These are phyloP conservation scores for Cytospora schulzeri DNA, from an alignment of 2,329 filamentous ascomycete species.

Conservation along the genomic window DNA sequence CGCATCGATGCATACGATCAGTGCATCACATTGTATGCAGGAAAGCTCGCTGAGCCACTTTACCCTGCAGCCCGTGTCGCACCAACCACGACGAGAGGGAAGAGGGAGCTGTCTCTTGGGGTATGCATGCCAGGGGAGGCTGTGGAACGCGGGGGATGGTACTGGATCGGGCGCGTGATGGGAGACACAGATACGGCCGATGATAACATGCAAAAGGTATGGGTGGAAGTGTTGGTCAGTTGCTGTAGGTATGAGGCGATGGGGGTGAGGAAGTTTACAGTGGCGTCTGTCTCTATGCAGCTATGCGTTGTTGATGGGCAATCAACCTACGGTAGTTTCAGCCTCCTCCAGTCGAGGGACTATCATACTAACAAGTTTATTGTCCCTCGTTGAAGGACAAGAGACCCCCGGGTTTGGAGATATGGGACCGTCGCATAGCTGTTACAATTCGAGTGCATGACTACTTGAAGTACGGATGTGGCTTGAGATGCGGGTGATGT, in stretches of 20 bases:
- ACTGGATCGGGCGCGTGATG: slow-evolving; percentile 12
- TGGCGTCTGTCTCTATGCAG: neutral
- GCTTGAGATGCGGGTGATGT: neutral
- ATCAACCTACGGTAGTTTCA: neutral
- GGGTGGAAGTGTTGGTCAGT: neutral
- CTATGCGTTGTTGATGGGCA: neutral
- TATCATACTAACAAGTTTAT: neutral
- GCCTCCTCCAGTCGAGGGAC: neutral
- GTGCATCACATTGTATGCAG: slow-evolving; percentile 5
- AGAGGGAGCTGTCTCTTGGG: neutral
- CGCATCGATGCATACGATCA: slow-evolving; percentile 1
- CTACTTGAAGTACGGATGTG: neutral
- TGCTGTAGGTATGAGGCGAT: neutral
- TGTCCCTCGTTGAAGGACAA: too few relatives aligned
- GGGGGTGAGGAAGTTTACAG: neutral
- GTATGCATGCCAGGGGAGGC: slow-evolving; percentile 7
- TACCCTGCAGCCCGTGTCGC: slow-evolving; percentile 11
- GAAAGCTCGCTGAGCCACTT: slow-evolving; percentile 4
- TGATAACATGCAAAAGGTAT: slow-evolving; percentile 3
- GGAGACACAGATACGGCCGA: slow-evolving; percentile 15
- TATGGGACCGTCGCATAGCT: neutral
- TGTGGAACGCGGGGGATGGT: slow-evolving; percentile 17
- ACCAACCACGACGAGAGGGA: slow-evolving; percentile 12
- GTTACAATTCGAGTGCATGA: neutral
- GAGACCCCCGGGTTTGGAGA: neutral